Evolutionary conservation across 495 filamentous ascomycete species (phyloP).

Genomic region (Penicillium turbatum): DNA sequence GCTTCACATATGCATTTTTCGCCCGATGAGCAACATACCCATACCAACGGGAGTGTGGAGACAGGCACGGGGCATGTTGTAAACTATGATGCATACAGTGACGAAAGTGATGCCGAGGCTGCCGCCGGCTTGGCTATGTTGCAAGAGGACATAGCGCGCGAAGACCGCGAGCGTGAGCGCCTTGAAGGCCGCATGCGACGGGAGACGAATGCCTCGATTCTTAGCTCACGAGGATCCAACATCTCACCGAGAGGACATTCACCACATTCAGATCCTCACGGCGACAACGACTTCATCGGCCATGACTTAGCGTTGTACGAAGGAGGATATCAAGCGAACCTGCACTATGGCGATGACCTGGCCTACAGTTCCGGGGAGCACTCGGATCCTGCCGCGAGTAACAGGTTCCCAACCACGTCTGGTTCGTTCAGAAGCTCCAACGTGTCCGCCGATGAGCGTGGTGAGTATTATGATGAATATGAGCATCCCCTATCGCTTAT

Average conservation of each 20-base stretch:
- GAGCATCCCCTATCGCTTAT: constrained; percentile 43
- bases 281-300: constrained; percentile 64
- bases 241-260: constrained; percentile 16
- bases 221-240: constrained; percentile 31
- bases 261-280: constrained; percentile 10
- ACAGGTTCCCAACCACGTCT: constrained; percentile 16
- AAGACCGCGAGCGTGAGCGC: constrained; percentile 28
- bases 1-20: constrained; percentile 25
- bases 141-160: constrained; percentile 63
- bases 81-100: constrained; percentile 54
- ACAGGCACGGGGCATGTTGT: constrained; percentile 42
- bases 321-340: constrained; percentile 66
- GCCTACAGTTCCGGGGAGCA: constrained; percentile 20
- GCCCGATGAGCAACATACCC: constrained; percentile 43
- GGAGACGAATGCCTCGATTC: constrained; percentile 38
- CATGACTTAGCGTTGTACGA: constrained; percentile 71
- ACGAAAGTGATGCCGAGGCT: constrained; percentile 89
- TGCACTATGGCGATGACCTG: constrained; percentile 66
- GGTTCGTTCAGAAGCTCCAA: constrained; percentile 40
- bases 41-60: constrained; percentile 49
- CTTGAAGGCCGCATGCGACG: constrained; percentile 52
- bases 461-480: constrained; percentile 39
- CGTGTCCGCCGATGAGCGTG: constrained; percentile 29
- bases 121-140: constrained; percentile 80
- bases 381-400: constrained; percentile 12